Evolutionary conservation across 352 stramenopile genomes (phyloP).

Genomic region (Pythium rhizo-oryzae): DNA sequence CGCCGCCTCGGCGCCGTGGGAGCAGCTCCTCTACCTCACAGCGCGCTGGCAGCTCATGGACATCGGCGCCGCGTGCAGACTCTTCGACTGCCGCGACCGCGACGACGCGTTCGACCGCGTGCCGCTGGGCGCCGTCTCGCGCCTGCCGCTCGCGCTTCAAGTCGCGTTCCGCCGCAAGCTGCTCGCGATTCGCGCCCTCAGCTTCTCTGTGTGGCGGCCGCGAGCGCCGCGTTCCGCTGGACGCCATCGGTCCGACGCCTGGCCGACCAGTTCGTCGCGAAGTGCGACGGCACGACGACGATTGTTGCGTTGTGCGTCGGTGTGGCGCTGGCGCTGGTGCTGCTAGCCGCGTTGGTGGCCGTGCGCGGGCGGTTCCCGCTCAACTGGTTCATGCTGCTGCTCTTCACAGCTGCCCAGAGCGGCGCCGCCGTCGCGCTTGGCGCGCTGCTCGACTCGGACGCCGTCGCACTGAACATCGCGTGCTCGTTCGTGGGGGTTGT

Average conservation of each 20-base stretch:
- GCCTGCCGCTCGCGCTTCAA: constrained; percentile 25
- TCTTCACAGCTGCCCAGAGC: constrained; percentile 23
- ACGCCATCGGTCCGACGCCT: background rate
- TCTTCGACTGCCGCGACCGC: background rate
- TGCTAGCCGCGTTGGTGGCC: constrained; percentile 12
- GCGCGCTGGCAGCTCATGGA: constrained; percentile 10
- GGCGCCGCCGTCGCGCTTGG: constrained; percentile 13
- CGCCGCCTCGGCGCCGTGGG: too few relatives aligned
- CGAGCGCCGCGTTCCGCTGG: constrained; percentile 13
- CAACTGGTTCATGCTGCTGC: constrained; percentile 29
- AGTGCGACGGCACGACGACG: background rate
- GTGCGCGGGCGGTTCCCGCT: constrained; percentile 26
- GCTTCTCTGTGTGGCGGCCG: constrained; percentile 12
- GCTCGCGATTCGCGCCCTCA: constrained; percentile 29
- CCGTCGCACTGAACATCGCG: constrained; percentile 15
- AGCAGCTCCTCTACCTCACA: background rate
- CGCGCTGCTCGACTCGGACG: constrained; percentile 19
- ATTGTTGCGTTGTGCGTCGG: background rate
- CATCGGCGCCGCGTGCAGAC: background rate
- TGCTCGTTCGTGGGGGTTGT: constrained; percentile 22
- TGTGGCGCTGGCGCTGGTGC: background rate
- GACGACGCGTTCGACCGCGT: background rate
- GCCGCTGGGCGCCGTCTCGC: constrained; percentile 18
- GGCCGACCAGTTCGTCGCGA: background rate
- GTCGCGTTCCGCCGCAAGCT: constrained; percentile 31